phyloP scores from a whole-genome alignment of 345 rosid species.

The Anastatica hierochuntica region DNA sequence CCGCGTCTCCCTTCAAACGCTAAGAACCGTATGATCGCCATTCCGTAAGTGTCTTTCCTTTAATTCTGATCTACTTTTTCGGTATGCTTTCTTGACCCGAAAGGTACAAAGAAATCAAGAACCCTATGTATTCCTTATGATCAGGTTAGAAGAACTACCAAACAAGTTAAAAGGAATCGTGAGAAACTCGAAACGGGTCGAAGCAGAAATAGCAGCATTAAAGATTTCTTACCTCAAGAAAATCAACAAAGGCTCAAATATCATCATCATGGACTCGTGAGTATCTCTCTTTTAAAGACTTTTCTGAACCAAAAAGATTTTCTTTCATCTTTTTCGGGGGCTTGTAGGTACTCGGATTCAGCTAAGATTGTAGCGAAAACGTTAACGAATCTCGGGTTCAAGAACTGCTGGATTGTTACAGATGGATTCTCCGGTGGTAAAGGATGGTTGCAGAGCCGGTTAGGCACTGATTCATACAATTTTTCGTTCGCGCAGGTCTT shows the following conservation, averaged over 20 bases:
- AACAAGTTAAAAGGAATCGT: slow-evolving; percentile 70
- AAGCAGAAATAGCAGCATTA: slow-evolving; percentile 83
- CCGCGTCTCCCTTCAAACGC: slow-evolving; percentile 94
- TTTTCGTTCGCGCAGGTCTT: slow-evolving; percentile 53
- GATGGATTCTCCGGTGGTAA: slow-evolving; percentile 82
- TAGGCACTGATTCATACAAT: slow-evolving; percentile 77
- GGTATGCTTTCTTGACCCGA: no score
- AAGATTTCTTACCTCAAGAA: slow-evolving; percentile 85
- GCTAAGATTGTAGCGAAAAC: slow-evolving; percentile 69
- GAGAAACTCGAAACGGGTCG: slow-evolving; percentile 59
- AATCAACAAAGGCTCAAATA: slow-evolving; percentile 72
- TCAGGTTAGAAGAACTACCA: slow-evolving; percentile 75
- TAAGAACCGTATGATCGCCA: slow-evolving; percentile 60
- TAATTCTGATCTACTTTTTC: not conserved
- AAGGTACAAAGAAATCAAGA: no score
- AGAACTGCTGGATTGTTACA: slow-evolving; percentile 60
- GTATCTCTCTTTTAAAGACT: slow-evolving; percentile 15
- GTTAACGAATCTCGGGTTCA: slow-evolving; percentile 62
- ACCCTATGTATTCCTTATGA: not conserved
- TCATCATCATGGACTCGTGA: slow-evolving; percentile 82
- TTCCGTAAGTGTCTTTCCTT: slow-evolving; percentile 51
- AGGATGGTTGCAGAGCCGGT: slow-evolving; percentile 86
- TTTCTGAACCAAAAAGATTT: not conserved
- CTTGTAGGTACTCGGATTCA: slow-evolving; percentile 61
- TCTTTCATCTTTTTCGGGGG: not conserved